Base-by-base conservation (phyloP, 139 green algal species). In the Ulvella scutata region DNA sequence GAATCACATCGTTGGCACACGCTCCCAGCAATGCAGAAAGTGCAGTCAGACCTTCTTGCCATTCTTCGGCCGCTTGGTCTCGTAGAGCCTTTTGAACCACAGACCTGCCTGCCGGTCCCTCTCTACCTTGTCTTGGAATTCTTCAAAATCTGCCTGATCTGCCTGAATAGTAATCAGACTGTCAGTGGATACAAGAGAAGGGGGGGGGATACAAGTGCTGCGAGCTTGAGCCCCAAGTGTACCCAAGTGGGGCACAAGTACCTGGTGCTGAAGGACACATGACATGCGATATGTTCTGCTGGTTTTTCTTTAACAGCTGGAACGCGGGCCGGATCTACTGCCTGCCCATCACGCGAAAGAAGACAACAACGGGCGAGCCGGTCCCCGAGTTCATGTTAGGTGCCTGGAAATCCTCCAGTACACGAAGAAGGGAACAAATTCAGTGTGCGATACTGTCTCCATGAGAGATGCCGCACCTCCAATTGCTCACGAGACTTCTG, bases 31-130 rank as follows among this genome's bases (percentile, higher is more conserved):
- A 26, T 23, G 17, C 51, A 10, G 10, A 26, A 67, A 17, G 7
- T 10, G 51, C 51, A 67, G 51, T 29, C 6, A 23, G 51, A 23
- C 9, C 31, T n/a, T 36, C 33, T n/a, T n/a, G 13, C 17, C 6
- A 10, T 13, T 26, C 13, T 23, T 36, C 51, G n/a, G 51, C n/a
- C 20, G 33, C 31, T 67, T 23, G 51, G 9, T 26, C 20, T 7
- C n/a, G 20, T 67, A 67, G n/a, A 67, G 20, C 17, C n/a, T 36
- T 67, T 67, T 67, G 51, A 67, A 67, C 51, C 51, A 67, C 51
- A 67, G 51, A 36, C 51, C 51, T 9, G 51, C 17, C 33, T 67
- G 51, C 20, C 33, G 51, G 17, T 67, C 51, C 13, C 20, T n/a
- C 51, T 67, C n/a, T 31, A 67, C 51, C 17, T 67, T 67, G 33